These are phyloP conservation scores for Xylaria curta DNA, from an alignment of 495 filamentous ascomycete species.

Conservation along the genomic window DNA sequence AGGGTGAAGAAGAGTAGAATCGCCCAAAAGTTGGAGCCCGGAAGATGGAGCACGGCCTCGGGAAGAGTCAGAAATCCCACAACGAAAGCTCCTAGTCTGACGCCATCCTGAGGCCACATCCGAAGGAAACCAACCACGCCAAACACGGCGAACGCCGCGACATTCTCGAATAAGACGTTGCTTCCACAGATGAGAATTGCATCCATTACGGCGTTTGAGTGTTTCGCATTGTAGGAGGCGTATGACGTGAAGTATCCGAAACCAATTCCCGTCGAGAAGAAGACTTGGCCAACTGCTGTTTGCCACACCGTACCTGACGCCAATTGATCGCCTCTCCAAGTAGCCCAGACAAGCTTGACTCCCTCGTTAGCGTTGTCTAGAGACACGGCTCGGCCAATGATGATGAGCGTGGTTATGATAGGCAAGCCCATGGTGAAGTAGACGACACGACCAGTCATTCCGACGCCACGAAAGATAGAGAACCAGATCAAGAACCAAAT, in stretches of 20 bases:
- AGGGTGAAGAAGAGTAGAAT: conserved; percentile 48
- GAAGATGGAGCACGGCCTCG: conserved; percentile 48
- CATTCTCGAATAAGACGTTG: conserved; percentile 49
- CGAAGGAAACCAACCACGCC: conserved; percentile 48
- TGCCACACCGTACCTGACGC: conserved; percentile 24
- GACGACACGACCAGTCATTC: conserved; percentile 49
- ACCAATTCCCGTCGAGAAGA: conserved; percentile 31
- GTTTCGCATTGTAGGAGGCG: conserved; percentile 27
- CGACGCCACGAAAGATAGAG: conserved; percentile 44
- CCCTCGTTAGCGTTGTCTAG: conserved; percentile 45
- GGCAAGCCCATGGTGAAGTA: conserved; percentile 55
- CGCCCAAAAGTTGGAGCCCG: conserved; percentile 49
- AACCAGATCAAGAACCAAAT: conserved; percentile 37
- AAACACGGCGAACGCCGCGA: conserved; percentile 52
- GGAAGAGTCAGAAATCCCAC: conserved; percentile 50
- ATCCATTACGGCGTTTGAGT: conserved; percentile 49
- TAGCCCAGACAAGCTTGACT: conserved; percentile 32
- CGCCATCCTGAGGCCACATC: conserved; percentile 41
- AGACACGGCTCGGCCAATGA: conserved; percentile 44
- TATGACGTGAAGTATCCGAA: conserved; percentile 32
- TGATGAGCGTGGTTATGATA: conserved; percentile 49
- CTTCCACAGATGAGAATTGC: conserved; percentile 46
- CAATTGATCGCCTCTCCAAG: conserved; percentile 18
- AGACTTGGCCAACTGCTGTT: conserved; percentile 26
- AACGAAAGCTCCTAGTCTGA: conserved; percentile 44